phyloP scores from a whole-genome alignment of 768 basidiomycete species.

The Hericium alpestre region DNA sequence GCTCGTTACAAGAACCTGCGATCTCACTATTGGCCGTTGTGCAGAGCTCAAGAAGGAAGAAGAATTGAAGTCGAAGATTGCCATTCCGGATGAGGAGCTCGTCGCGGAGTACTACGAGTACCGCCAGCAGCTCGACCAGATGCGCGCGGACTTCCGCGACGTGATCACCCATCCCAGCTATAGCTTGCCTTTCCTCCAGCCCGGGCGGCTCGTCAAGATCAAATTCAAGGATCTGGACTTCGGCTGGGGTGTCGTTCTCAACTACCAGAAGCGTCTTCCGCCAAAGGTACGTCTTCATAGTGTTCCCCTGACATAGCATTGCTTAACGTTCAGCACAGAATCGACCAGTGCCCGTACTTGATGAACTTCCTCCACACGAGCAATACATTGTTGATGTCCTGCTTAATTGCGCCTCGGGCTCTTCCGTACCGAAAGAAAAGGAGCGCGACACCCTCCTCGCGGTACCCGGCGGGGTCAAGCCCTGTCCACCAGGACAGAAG shows the following conservation, averaged over 20 bases:
- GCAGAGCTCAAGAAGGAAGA: constrained; percentile 73
- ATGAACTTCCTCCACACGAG: constrained; percentile 71
- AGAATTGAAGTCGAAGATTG: constrained; percentile 45
- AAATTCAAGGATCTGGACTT: constrained; percentile 82
- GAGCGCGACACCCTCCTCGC: constrained; percentile 43
- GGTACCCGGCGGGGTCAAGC: constrained; percentile 62
- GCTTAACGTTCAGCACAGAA: constrained; percentile 30
- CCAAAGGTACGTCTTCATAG: constrained; percentile 46
- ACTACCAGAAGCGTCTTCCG: constrained; percentile 80
- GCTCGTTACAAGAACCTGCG: neutral
- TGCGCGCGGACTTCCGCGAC: constrained; percentile 78
- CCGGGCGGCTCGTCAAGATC: constrained; percentile 86
- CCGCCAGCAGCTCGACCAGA: constrained; percentile 86
- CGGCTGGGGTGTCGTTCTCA: constrained; percentile 93
- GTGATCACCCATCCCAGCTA: constrained; percentile 95
- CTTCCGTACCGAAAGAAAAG: constrained; percentile 54
- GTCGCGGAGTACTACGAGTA: constrained; percentile 88
- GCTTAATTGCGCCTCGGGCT: constrained; percentile 63
- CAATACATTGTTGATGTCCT: constrained; percentile 92
- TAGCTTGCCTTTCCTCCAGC: constrained; percentile 86
- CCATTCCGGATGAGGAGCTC: constrained; percentile 74
- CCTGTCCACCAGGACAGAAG: constrained; percentile 61
- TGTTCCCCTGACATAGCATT: neutral
- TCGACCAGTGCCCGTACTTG: constrained; percentile 53
- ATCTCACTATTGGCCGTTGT: neutral